Evolutionary conservation across 257 asterid genomes (phyloP), one percentile per base, ranked within the genome.

Genomic region (Nicotiana knightiana): DNA sequence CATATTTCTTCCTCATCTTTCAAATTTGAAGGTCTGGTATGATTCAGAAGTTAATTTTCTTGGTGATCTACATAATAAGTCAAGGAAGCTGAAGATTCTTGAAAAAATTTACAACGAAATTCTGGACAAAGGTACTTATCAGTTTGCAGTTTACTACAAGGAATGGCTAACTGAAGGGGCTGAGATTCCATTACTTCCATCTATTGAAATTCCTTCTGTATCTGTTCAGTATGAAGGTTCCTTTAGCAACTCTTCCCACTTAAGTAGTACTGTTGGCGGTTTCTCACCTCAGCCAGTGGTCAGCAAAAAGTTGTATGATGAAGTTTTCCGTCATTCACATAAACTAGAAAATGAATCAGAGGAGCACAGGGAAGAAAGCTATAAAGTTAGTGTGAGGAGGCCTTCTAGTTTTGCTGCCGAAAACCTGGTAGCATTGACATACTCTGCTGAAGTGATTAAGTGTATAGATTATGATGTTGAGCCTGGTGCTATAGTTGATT

Each of bases 91-190:
- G 16, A 88, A 87, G 88, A 87, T 85, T 75, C 90, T 91, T 16
- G 91, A 88, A 77, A 89, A 83, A 82, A 82, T 82, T n/a, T 90
- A 89, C 61, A 86, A 86, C 7, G 92, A 89, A 81, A 85, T 83
- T 86, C 63, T 94, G 83, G 98, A 94, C 86, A 87, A 84, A 0
- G 92, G 93, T 55, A 94, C 98, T 59, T 84, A 37, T 61, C 87
- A 71, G 77, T 88, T 90, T 79, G 93, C 98, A 58, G 76, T 82
- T 85, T 94, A 94, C 84, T 94, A 94, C 86, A 94, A 92, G 70
- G 93, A 90, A 80, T 94, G 98, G 97, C 86, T 94, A 80, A 89
- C 88, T 2, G 93, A 90, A 65, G 97, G 93, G 63, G 86, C 75
- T 43, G 94, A 87, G 84, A 90, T 88, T 67, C 94, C 97, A 39